phyloP scores from a whole-genome alignment of 2,329 filamentous ascomycete genomes.

The Drechslerella coelobrocha region DNA sequence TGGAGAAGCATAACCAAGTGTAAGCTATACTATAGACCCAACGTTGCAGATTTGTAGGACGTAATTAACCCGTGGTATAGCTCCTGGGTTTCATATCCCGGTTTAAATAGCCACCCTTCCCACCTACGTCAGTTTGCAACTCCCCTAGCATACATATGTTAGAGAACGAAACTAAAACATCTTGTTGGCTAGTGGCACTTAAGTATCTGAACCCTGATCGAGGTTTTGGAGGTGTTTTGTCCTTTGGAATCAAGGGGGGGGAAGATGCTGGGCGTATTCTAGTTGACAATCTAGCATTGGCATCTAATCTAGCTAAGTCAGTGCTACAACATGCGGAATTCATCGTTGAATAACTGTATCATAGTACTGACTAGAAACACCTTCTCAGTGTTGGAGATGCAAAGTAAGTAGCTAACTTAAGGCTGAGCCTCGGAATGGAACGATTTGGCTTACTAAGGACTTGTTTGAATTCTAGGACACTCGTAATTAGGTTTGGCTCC shows the following conservation, averaged over 20 bases:
- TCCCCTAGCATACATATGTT: neutral
- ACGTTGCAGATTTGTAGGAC: neutral
- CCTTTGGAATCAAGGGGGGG: constrained; percentile 90
- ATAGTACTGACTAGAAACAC: constrained; percentile 9
- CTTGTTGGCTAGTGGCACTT: constrained; percentile 67
- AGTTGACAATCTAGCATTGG: constrained; percentile 92
- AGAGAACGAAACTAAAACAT: neutral
- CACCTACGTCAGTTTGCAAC: constrained; percentile 67
- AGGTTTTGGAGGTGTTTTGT: constrained; percentile 88
- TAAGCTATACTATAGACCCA: neutral
- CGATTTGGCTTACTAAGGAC: neutral
- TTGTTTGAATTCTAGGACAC: constrained; percentile 14
- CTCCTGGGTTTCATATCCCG: constrained; percentile 92
- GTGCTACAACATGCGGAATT: neutral
- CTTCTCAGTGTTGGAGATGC: constrained; percentile 76
- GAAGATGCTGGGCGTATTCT: constrained; percentile 82
- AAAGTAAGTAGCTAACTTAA: constrained; percentile 62
- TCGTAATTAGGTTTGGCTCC: constrained; percentile 30
- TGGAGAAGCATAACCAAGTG: constrained; percentile 82
- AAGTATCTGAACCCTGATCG: constrained; percentile 74
- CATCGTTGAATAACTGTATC: neutral
- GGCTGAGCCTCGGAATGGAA: too few relatives aligned
- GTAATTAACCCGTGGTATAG: constrained; percentile 6
- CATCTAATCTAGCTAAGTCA: constrained; percentile 88
- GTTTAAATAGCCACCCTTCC: constrained; percentile 79